A percentile compares a stretch with the other conserved stretches of the same genome.
Conservation (phyloP, 1,139 yeast species). For the Pichia sp. region DNA sequence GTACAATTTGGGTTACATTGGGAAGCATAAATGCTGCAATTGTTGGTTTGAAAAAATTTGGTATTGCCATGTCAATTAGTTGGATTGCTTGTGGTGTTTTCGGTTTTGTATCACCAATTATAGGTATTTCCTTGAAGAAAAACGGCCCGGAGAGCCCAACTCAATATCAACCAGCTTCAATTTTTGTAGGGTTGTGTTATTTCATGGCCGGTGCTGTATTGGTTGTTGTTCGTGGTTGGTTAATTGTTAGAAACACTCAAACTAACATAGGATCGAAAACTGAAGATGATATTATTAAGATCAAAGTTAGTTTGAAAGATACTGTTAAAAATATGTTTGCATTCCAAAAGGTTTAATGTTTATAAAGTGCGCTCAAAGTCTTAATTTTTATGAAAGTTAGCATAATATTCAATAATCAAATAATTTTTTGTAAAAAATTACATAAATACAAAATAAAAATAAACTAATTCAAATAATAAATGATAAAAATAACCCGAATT, state of each 20-base stretch:
- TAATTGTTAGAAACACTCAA: conserved; percentile 40
- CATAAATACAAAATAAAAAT: background rate
- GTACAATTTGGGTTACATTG: conserved; percentile 38
- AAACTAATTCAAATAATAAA: background rate
- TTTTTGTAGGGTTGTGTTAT: conserved; percentile 49
- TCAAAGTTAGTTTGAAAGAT: conserved; percentile 3
- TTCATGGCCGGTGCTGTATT: conserved; percentile 37
- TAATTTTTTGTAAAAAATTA: background rate
- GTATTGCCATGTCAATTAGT: conserved; percentile 41
- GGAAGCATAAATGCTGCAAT: conserved; percentile 34
- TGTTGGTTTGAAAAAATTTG: conserved; percentile 45
- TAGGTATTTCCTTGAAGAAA: conserved; percentile 43
- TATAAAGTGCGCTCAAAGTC: background rate
- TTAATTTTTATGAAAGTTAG: background rate
- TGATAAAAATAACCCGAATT: background rate
- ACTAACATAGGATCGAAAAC: conserved; percentile 22
- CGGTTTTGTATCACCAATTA: conserved; percentile 47
- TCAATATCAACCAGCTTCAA: conserved; percentile 43
- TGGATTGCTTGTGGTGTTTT: conserved; percentile 42
- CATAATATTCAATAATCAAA: background rate
- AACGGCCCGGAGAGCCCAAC: conserved; percentile 32
- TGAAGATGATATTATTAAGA: conserved; percentile 15
- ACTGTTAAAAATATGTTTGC: conserved; percentile 2
- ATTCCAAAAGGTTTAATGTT: background rate
- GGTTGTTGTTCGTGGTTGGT: conserved; percentile 42